These are phyloP conservation scores for Nannochloropsis salina DNA, from an alignment of 108 stramenopile genomes.

Conservation along the genomic window DNA sequence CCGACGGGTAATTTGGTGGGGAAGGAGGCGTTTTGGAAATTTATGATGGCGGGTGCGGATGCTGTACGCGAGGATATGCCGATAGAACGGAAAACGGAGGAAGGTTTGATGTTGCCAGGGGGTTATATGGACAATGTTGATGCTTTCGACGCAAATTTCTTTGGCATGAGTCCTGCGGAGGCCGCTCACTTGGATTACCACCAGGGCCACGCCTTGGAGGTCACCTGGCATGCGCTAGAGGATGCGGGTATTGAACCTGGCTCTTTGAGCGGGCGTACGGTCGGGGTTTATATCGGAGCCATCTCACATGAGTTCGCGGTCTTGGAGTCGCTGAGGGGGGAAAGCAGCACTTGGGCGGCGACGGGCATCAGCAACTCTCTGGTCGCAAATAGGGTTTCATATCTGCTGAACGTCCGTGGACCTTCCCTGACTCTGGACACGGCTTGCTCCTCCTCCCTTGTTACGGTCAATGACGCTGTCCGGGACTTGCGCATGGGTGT, in stretches of 20 bases:
- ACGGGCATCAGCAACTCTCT: conserved; percentile 14
- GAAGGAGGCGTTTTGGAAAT: background rate
- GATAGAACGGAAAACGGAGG: background rate
- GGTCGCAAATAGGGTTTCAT: background rate
- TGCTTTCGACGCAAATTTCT: background rate
- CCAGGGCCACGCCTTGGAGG: conserved; percentile 15
- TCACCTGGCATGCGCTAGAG: background rate
- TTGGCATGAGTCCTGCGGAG: background rate
- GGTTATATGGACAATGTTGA: background rate
- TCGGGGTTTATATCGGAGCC: conserved; percentile 3
- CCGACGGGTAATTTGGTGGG: background rate
- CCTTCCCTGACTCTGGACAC: conserved; percentile 9
- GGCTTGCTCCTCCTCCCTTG: background rate
- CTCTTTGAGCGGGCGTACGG: background rate
- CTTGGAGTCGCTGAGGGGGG: background rate
- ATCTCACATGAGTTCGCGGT: conserved; percentile 1
- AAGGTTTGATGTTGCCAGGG: background rate
- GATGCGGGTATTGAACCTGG: background rate
- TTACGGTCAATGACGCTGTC: conserved; percentile 7
- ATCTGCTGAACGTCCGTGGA: background rate
- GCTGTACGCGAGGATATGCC: conserved; percentile 6
- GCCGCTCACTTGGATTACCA: background rate
- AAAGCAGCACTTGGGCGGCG: conserved; percentile 5
- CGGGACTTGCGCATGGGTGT: conserved; percentile 5
- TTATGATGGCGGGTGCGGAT: conserved; percentile 5